phyloP scores from a whole-genome alignment of 1,139 yeast species.

The Magnusiomyces suaveolens region DNA sequence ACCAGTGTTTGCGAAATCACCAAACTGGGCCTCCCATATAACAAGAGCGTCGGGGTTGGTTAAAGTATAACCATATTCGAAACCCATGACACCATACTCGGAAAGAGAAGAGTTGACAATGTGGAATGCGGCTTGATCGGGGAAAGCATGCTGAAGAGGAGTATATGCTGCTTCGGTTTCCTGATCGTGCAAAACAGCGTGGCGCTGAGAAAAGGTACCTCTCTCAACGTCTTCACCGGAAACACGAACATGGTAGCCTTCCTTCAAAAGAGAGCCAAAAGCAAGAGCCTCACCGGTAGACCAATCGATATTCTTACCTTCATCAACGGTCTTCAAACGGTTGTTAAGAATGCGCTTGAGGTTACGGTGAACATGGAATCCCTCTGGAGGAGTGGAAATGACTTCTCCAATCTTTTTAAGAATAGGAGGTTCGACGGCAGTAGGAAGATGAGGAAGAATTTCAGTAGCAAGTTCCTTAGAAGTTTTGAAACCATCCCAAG shows the following conservation, averaged over 20 bases:
- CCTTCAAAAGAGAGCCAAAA: constrained; percentile 81
- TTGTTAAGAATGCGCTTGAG: constrained; percentile 85
- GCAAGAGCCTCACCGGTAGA: constrained; percentile 99
- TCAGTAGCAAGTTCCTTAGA: constrained; percentile 96
- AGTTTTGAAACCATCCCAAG: constrained; percentile 98
- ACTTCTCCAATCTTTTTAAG: constrained; percentile 71
- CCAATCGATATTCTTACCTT: constrained; percentile 97
- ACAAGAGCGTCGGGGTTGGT: constrained; percentile 95
- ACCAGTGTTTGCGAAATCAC: constrained; percentile 99
- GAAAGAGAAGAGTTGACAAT: constrained; percentile 95
- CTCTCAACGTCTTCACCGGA: constrained; percentile 99
- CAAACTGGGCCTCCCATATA: constrained; percentile 99
- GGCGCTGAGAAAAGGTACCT: constrained; percentile 99
- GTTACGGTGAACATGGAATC: constrained; percentile 87
- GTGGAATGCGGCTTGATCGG: constrained; percentile 76
- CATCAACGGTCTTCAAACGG: constrained; percentile 78
- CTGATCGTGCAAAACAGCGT: constrained; percentile 96
- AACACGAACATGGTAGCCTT: constrained; percentile 93
- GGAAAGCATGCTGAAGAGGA: constrained; percentile 67
- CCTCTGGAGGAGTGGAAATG: constrained; percentile 75
- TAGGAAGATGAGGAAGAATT: constrained; percentile 90
- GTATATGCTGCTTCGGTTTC: constrained; percentile 70
- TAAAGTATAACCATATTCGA: constrained; percentile 96
- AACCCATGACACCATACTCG: constrained; percentile 98
- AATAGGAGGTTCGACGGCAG: constrained; percentile 66